Conservation (phyloP, 73 alveolate species). For the Breviolum minutum region DNA sequence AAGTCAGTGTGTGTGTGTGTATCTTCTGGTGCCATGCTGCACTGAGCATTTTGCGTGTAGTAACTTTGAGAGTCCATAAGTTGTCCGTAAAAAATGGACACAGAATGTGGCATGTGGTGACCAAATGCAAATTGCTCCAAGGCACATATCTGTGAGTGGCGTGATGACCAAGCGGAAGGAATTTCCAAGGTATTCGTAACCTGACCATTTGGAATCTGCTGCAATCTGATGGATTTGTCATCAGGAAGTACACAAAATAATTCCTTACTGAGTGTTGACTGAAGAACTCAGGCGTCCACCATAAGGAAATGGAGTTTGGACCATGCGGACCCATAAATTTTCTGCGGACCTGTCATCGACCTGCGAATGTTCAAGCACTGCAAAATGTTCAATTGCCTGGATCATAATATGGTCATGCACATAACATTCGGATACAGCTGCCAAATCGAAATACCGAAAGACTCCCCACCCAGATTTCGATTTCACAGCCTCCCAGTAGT, state of each 20-base stretch:
- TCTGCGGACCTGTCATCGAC: conserved; percentile 62
- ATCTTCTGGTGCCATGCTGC: no score
- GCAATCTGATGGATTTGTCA: neutral
- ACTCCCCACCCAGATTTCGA: neutral
- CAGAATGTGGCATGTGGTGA: no score
- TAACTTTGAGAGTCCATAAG: no score
- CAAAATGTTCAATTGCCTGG: neutral
- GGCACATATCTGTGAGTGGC: conserved; percentile 99
- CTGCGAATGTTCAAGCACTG: neutral
- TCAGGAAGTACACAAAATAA: neutral
- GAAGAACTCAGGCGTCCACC: conserved; percentile 40
- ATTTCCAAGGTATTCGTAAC: conserved; percentile 97
- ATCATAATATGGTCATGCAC: neutral
- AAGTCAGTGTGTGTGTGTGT: neutral
- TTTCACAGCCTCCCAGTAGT: conserved; percentile 99
- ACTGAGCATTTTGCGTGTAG: neutral
- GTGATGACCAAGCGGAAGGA: conserved; percentile 99
- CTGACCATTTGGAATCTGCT: conserved; percentile 96
- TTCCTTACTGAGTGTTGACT: neutral
- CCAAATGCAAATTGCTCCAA: no score
- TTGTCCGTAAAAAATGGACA: neutral
- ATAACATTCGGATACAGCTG: neutral
- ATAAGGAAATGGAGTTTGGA: conserved; percentile 91
- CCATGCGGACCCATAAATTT: conserved; percentile 90
- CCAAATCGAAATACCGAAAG: neutral